Conservation (phyloP, 2,329 filamentous ascomycete genomes). For the Ophiostoma ips region DNA sequence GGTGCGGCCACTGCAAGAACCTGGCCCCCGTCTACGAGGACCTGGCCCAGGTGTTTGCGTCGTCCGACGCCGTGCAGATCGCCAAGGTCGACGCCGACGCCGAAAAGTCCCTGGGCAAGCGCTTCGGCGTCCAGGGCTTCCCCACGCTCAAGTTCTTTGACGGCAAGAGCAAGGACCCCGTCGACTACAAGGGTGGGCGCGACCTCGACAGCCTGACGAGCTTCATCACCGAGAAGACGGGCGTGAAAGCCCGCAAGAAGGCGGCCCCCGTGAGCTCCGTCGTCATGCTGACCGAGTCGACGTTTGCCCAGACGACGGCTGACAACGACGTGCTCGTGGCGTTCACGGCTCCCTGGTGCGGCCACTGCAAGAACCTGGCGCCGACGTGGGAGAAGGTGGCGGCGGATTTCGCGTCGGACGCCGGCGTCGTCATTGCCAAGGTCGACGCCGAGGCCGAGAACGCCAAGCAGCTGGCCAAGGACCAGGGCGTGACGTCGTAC, state of each 20-base stretch:
- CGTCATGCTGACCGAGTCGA: conserved; percentile 63
- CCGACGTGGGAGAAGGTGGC: conserved; percentile 84
- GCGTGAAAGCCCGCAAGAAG: conserved; percentile 66
- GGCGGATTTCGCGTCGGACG: conserved; percentile 60
- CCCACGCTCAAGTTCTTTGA: conserved; percentile 97
- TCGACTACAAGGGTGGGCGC: conserved; percentile 74
- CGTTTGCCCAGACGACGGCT: conserved; percentile 61
- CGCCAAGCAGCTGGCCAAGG: conserved; percentile 62
- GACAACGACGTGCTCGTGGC: conserved; percentile 88
- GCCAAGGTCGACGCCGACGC: conserved; percentile 94
- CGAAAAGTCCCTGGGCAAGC: conserved; percentile 70
- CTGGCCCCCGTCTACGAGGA: conserved; percentile 93
- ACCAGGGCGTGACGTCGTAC: conserved; percentile 71
- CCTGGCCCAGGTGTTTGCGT: conserved; percentile 60
- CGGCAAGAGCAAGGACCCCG: conserved; percentile 74
- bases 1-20: conserved; percentile 99
- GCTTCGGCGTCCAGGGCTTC: conserved; percentile 85
- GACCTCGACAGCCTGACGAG: conserved; percentile 72
- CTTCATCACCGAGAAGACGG: conserved; percentile 80
- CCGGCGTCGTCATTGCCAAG: conserved; percentile 77
- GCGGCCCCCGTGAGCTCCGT: conserved; percentile 60
- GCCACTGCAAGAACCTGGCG: conserved; percentile 92
- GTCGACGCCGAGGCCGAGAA: conserved; percentile 80
- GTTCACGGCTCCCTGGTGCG: conserved; percentile 97
- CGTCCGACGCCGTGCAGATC: conserved; percentile 63